These are phyloP conservation scores for Sclerotinia nivalis DNA, from an alignment of 2,329 filamentous ascomycete genomes.

Conservation along the genomic window DNA sequence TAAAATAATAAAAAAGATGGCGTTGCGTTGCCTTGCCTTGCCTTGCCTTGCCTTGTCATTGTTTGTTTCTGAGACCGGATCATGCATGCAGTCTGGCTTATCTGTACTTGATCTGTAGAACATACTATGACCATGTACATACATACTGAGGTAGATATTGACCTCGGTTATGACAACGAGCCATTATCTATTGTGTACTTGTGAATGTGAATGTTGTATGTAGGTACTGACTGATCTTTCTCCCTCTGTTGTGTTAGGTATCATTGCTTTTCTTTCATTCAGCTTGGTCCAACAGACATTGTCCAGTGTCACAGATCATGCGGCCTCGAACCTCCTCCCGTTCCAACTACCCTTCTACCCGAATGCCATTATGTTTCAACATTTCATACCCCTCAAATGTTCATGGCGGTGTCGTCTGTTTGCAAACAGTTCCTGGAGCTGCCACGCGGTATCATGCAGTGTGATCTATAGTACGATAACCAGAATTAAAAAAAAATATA, in stretches of 20 bases:
- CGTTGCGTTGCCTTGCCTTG: background rate
- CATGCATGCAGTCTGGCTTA: background rate
- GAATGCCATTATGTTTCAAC: background rate
- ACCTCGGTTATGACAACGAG: background rate
- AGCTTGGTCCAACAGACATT: background rate
- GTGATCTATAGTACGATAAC: slow-evolving; percentile 1
- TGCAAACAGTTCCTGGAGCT: background rate
- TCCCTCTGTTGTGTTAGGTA: background rate
- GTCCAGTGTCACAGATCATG: background rate
- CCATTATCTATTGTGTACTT: background rate
- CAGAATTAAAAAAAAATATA: too few relatives aligned
- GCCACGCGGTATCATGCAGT: slow-evolving; percentile 3
- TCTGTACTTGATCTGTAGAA: slow-evolving; percentile 5
- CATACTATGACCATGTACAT: background rate
- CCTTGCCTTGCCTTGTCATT: background rate
- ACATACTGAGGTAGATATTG: background rate
- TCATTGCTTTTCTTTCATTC: background rate
- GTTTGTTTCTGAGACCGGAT: background rate
- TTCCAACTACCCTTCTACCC: background rate
- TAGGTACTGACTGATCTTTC: background rate
- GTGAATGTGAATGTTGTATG: background rate
- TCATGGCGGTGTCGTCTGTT: background rate
- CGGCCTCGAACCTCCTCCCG: background rate
- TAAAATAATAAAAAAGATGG: background rate
- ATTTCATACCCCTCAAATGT: background rate